A percentile compares a stretch with the other conserved stretches of the same genome.
These are phyloP conservation scores for Eimeria brunetti DNA, from an alignment of 169 alveolate genomes.

Conservation along the genomic window DNA sequence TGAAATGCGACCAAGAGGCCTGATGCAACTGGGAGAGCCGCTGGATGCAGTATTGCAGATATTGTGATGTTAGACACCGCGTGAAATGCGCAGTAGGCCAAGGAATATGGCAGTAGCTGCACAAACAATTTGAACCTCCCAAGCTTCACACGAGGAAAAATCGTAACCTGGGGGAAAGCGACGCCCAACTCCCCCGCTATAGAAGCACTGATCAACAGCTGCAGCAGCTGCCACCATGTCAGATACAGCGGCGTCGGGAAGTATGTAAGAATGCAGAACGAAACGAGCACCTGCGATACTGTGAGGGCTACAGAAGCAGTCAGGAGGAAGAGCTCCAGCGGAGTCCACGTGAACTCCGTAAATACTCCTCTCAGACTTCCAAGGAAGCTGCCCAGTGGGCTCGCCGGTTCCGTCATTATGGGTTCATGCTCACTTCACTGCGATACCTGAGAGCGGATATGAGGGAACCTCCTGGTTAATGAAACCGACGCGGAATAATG, in stretches of 20 bases:
- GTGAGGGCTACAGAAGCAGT: slow-evolving; percentile 58
- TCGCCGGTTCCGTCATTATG: slow-evolving; percentile 61
- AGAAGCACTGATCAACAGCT: slow-evolving; percentile 51
- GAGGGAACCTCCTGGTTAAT: background rate
- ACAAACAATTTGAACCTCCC: slow-evolving; percentile 13
- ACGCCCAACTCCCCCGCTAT: slow-evolving; percentile 74
- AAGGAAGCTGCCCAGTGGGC: slow-evolving; percentile 73
- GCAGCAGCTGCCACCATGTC: slow-evolving; percentile 78
- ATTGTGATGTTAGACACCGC: slow-evolving; percentile 37
- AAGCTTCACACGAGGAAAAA: slow-evolving; percentile 37
- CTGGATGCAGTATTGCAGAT: slow-evolving; percentile 32
- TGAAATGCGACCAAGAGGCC: slow-evolving; percentile 64
- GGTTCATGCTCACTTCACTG: slow-evolving; percentile 55
- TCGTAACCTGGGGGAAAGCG: slow-evolving; percentile 40
- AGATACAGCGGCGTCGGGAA: slow-evolving; percentile 71
- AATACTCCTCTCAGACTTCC: slow-evolving; percentile 37
- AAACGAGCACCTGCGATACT: slow-evolving; percentile 66
- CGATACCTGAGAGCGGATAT: background rate
- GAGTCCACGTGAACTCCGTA: slow-evolving; percentile 48
- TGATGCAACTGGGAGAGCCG: slow-evolving; percentile 66
- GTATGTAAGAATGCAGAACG: slow-evolving; percentile 48
- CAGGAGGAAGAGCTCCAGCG: slow-evolving; percentile 22
- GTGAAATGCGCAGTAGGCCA: slow-evolving; percentile 69
- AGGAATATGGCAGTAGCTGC: slow-evolving; percentile 73
- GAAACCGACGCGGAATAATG: background rate